Percentiles rank a stretch among this genome's conserved stretches.
phyloP scores from a whole-genome alignment of 495 filamentous ascomycete genomes.

The Astrothelium subdiscretum region DNA sequence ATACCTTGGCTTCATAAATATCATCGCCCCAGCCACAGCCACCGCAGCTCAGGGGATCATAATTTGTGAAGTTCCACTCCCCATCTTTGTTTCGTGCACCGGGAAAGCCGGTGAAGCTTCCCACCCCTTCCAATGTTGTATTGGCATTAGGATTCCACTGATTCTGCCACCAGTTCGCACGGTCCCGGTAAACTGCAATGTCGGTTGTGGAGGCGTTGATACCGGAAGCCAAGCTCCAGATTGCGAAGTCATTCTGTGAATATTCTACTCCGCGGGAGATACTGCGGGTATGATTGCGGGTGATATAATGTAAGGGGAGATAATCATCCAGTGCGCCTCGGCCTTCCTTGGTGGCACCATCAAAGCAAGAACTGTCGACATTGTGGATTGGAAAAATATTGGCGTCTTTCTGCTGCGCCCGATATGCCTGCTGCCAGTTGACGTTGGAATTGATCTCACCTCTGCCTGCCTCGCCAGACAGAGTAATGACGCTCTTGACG shows the following conservation, averaged over 20 bases:
- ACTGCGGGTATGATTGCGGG: slow-evolving; percentile 56
- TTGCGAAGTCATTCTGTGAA: slow-evolving; percentile 66
- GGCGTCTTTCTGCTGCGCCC: slow-evolving; percentile 65
- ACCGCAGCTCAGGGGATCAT: neutral
- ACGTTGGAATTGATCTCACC: neutral
- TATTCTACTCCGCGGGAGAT: slow-evolving; percentile 67
- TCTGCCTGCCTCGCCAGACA: neutral
- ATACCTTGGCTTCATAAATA: slow-evolving; percentile 26
- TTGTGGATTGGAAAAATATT: slow-evolving; percentile 14
- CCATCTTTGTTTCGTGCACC: neutral
- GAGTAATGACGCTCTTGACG: slow-evolving; percentile 35
- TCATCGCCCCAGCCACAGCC: slow-evolving; percentile 16
- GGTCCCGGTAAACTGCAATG: neutral
- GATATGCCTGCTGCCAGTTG: slow-evolving; percentile 59
- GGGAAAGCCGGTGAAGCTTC: neutral
- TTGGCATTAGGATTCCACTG: neutral
- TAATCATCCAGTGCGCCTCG: slow-evolving; percentile 55
- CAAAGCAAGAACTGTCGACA: neutral
- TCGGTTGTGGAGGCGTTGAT: neutral
- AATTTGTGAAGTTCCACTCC: neutral
- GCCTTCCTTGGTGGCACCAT: slow-evolving; percentile 36
- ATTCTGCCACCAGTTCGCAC: neutral
- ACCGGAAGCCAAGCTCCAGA: slow-evolving; percentile 20
- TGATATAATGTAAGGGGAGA: slow-evolving; percentile 58
- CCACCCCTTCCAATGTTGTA: neutral